Percentiles rank a stretch among this genome's conserved stretches.
Conservation (phyloP, 257 asterid species). For the Penstemon barbatus region DNA sequence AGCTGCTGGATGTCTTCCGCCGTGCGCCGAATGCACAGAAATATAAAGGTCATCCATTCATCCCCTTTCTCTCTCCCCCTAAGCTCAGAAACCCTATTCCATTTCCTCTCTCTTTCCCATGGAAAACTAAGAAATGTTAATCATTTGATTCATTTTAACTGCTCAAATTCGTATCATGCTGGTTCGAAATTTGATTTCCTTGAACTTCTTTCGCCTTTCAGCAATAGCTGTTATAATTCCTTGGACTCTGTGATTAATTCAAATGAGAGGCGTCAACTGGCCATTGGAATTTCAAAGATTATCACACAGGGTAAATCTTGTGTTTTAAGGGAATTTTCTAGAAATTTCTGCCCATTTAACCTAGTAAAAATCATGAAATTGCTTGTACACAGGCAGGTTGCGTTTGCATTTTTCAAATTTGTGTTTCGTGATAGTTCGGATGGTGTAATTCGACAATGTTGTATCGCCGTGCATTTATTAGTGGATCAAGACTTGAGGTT, state of each 20-base stretch:
- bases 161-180: constrained; percentile 32
- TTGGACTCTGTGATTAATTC: constrained; percentile 44
- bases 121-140: constrained; percentile 18
- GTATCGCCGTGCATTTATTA: constrained; percentile 57
- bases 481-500: constrained; percentile 48
- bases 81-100: constrained; percentile 36
- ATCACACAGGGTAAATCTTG: constrained; percentile 46
- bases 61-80: constrained; percentile 33
- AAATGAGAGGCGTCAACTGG: constrained; percentile 70
- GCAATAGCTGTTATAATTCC: constrained; percentile 26
- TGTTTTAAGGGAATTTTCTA: constrained; percentile 45
- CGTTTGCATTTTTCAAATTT: constrained; percentile 76
- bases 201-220: constrained; percentile 61
- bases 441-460: constrained; percentile 46
- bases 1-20: constrained; percentile 57
- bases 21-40: constrained; percentile 43
- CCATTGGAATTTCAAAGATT: constrained; percentile 58
- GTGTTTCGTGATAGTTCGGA: constrained; percentile 54
- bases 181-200: constrained; percentile 53
- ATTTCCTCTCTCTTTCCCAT: constrained; percentile 26
- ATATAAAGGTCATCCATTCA: constrained; percentile 47
- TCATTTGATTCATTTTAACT: constrained; percentile 29
- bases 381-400: constrained; percentile 46
- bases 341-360: constrained; percentile 48
- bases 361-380: constrained; percentile 64